A percentile compares a stretch with the other conserved stretches of the same genome.
Conservation (phyloP, 257 asterid genomes). For the Solanum paucissectum region DNA sequence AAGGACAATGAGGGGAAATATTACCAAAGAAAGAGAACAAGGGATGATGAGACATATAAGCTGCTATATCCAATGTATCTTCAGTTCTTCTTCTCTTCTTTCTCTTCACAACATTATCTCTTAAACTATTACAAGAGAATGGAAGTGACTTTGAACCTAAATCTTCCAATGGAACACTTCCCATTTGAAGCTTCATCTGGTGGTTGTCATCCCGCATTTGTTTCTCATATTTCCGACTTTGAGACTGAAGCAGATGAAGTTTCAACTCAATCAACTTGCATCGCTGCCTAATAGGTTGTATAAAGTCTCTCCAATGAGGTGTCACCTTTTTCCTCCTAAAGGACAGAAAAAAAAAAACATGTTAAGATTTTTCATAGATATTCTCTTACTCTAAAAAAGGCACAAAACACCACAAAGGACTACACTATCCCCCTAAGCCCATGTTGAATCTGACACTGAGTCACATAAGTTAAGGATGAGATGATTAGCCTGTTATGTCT, state of each 20-base stretch:
- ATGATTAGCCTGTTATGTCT: background rate
- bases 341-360: background rate
- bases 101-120: slow-evolving; percentile 1
- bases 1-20: background rate
- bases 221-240: slow-evolving; percentile 2
- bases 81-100: slow-evolving; percentile 11
- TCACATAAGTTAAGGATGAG: background rate
- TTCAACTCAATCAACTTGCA: slow-evolving; percentile 9
- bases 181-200: background rate
- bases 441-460: background rate
- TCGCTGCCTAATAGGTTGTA: slow-evolving; percentile 2
- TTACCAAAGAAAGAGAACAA: slow-evolving; percentile 10
- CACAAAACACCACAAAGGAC: background rate
- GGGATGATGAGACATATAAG: slow-evolving; percentile 6
- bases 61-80: slow-evolving; percentile 1
- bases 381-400: background rate
- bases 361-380: background rate
- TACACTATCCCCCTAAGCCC: background rate
- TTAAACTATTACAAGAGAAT: background rate
- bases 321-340: slow-evolving; percentile 5
- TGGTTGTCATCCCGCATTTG: background rate
- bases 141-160: slow-evolving; percentile 7
- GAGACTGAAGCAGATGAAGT: background rate
- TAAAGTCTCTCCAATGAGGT: slow-evolving; percentile 6
- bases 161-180: background rate